These are phyloP conservation scores for Penicillium italicum DNA, from an alignment of 2,329 filamentous ascomycete species.

Conservation along the genomic window DNA sequence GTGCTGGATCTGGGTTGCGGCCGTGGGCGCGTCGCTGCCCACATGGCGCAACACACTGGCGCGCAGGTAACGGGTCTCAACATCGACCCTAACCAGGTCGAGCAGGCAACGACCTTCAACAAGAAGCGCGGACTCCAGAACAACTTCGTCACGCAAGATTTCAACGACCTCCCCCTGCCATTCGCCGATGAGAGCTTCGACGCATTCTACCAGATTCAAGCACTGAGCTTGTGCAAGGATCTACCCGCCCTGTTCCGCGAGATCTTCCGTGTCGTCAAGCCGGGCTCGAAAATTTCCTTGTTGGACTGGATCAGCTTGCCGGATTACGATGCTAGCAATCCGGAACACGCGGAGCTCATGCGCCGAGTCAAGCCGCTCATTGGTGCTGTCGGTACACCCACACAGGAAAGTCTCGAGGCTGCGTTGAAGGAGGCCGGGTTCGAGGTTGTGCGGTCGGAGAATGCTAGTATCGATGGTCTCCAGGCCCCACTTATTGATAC, in stretches of 20 bases:
- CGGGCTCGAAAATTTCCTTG: slow-evolving; percentile 50
- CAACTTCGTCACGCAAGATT: slow-evolving; percentile 51
- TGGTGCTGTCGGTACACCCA: slow-evolving; percentile 54
- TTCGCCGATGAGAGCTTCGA: slow-evolving; percentile 51
- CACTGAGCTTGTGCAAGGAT: slow-evolving; percentile 52
- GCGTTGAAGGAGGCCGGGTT: slow-evolving; percentile 50
- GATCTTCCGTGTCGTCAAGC: slow-evolving; percentile 50
- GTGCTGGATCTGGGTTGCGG: slow-evolving; percentile 54
- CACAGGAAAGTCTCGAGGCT: slow-evolving; percentile 46
- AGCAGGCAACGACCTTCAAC: slow-evolving; percentile 47
- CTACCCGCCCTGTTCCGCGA: slow-evolving; percentile 48
- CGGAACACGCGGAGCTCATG: slow-evolving; percentile 52
- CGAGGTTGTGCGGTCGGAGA: slow-evolving; percentile 48
- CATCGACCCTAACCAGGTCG: slow-evolving; percentile 53
- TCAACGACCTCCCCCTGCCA: slow-evolving; percentile 52
- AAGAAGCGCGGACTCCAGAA: slow-evolving; percentile 44
- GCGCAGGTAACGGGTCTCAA: slow-evolving; percentile 52
- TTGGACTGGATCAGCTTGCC: slow-evolving; percentile 55
- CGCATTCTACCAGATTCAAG: slow-evolving; percentile 58
- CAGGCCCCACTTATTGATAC: slow-evolving; percentile 54
- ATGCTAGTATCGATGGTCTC: slow-evolving; percentile 51
- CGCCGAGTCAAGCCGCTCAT: slow-evolving; percentile 54
- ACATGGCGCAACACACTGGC: slow-evolving; percentile 51
- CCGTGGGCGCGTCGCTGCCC: slow-evolving; percentile 52
- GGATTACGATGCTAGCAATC: slow-evolving; percentile 47